Conservation (phyloP, 805 yeast genomes). For the Wickerhamiella alocasiicola region DNA sequence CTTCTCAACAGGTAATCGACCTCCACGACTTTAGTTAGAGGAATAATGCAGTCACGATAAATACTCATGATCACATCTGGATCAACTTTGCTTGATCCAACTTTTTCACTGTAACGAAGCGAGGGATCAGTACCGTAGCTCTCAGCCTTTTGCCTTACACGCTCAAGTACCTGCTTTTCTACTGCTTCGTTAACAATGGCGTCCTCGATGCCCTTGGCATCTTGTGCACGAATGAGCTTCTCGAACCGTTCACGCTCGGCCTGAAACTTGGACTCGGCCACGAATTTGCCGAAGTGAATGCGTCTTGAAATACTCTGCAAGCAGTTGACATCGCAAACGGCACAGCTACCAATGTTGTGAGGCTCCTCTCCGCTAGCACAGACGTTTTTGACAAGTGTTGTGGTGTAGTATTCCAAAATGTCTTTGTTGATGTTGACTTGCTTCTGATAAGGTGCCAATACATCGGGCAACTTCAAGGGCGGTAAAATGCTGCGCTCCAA, state of each 20-base stretch:
- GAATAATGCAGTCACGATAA: constrained; percentile 80
- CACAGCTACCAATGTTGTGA: constrained; percentile 81
- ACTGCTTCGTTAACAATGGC: constrained; percentile 82
- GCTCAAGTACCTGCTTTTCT: constrained; percentile 66
- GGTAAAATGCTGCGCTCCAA: constrained; percentile 50
- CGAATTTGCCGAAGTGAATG: constrained; percentile 94
- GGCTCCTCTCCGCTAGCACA: constrained; percentile 53
- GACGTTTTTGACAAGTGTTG: constrained; percentile 62
- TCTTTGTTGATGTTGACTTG: constrained; percentile 64
- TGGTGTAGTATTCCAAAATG: constrained; percentile 55
- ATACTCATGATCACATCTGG: constrained; percentile 73
- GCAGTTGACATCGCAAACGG: constrained; percentile 72
- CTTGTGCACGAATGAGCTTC: constrained; percentile 49
- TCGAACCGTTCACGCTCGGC: constrained; percentile 52
- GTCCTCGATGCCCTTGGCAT: constrained; percentile 58
- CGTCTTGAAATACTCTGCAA: constrained; percentile 82
- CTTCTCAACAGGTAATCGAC: constrained; percentile 80
- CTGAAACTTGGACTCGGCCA: constrained; percentile 86
- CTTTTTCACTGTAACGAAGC: constrained; percentile 48
- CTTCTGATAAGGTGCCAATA: constrained; percentile 60
- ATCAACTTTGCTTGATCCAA: constrained; percentile 57
- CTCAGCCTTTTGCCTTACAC: constrained; percentile 69
- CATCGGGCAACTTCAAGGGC: constrained; percentile 59
- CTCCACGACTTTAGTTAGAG: constrained; percentile 90
- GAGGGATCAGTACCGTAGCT: constrained; percentile 85